Conservation (phyloP, 108 stramenopile species). For the Skeletonema costatum region DNA sequence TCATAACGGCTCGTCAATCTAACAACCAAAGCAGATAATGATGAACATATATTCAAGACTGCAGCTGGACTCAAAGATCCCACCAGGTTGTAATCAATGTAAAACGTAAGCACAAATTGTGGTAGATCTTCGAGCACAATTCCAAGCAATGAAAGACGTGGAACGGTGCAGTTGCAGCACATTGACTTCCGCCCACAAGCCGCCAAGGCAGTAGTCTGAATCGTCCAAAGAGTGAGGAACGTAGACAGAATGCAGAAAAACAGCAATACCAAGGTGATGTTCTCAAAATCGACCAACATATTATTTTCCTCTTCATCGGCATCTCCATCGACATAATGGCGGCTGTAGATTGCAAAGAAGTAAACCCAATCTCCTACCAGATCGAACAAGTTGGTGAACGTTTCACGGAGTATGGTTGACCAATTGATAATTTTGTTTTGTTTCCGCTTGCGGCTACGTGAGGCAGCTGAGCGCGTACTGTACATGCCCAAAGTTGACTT, state of each 20-base stretch:
- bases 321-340: background rate
- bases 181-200: conserved; percentile 9
- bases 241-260: conserved; percentile 21
- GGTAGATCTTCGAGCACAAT: conserved; percentile 33
- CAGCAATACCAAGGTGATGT: conserved; percentile 12
- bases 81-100: conserved; percentile 16
- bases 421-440: conserved; percentile 4
- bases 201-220: conserved; percentile 11
- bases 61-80: conserved; percentile 21
- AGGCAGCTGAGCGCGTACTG: background rate
- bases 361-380: conserved; percentile 21
- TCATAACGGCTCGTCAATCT: conserved; percentile 26
- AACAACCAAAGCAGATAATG: conserved; percentile 29
- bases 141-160: conserved; percentile 15
- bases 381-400: conserved; percentile 18
- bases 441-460: conserved; percentile 1
- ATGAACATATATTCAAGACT: conserved; percentile 38
- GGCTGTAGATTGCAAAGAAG: conserved; percentile 7
- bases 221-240: conserved; percentile 18
- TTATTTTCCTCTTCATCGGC: background rate
- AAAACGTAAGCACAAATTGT: conserved; percentile 23
- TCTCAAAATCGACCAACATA: background rate
- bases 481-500: background rate
- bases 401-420: conserved; percentile 11
- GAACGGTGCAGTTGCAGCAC: conserved; percentile 39